Percentiles rank a stretch among this genome's conserved stretches.
Conservation (phyloP, 2,329 filamentous ascomycete genomes). For the Talaromyces funiculosus region DNA sequence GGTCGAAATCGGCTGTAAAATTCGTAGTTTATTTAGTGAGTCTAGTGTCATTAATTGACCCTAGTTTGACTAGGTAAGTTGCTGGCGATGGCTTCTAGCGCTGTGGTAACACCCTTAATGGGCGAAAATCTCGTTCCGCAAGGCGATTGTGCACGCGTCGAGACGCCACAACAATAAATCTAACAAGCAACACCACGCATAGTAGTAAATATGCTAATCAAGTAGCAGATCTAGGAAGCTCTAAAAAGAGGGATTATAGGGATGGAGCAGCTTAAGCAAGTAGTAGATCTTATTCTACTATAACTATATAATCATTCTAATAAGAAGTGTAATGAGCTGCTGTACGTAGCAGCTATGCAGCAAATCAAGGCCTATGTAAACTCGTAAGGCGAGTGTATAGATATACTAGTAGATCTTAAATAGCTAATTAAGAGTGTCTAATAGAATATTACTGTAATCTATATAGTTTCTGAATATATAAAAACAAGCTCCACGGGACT, state of each 20-base stretch:
- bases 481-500: not conserved
- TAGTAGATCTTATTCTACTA: not conserved
- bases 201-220: not conserved
- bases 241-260: not conserved
- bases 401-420: not conserved
- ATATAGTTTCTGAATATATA: not conserved
- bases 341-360: too few relatives aligned
- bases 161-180: not conserved
- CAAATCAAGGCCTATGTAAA: not conserved
- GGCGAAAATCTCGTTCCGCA: slow-evolving; percentile 1
- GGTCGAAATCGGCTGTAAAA: not conserved
- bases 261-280: not conserved
- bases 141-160: not conserved
- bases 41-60: not conserved
- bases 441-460: not conserved
- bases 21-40: not conserved
- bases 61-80: slow-evolving; percentile 2
- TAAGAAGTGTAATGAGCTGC: not conserved
- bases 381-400: not conserved
- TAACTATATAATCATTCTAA: not conserved
- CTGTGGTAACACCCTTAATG: not conserved
- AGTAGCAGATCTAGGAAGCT: not conserved
- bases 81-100: not conserved
- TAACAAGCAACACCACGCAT: not conserved
- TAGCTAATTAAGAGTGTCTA: not conserved